Conservation (phyloP, 768 basidiomycete species). For the Kwoniella newhampshirensis region DNA sequence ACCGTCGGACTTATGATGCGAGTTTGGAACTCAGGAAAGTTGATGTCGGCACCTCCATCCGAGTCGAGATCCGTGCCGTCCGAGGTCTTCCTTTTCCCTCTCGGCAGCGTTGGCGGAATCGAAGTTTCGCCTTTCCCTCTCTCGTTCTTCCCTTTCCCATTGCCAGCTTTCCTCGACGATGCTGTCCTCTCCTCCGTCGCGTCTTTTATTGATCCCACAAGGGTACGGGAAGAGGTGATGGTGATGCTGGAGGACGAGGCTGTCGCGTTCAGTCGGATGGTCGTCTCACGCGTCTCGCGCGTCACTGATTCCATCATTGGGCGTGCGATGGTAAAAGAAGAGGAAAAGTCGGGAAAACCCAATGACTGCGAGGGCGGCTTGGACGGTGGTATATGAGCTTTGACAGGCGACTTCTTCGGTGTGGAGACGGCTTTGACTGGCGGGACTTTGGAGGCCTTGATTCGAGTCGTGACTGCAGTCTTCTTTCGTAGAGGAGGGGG, state of each 20-base stretch:
- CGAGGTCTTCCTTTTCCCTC: not conserved
- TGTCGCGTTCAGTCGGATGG: no score
- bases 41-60: not conserved
- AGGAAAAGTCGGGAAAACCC: no score
- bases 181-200: not conserved
- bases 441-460: no score
- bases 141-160: not conserved
- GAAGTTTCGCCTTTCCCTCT: not conserved
- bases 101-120: not conserved
- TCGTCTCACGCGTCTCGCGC: no score
- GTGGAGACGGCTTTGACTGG: no score
- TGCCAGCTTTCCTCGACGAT: not conserved
- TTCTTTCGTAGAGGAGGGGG: no score
- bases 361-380: no score
- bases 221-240: not conserved
- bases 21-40: not conserved
- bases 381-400: no score
- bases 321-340: no score
- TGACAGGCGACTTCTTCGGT: no score
- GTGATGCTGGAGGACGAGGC: not conserved
- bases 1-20: not conserved
- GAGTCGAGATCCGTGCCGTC: not conserved
- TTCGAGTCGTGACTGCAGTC: no score
- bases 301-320: no score
- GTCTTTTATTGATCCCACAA: not conserved